Base-by-base conservation (phyloP, 306 rosid genomes). In the Medicago lupulina region DNA sequence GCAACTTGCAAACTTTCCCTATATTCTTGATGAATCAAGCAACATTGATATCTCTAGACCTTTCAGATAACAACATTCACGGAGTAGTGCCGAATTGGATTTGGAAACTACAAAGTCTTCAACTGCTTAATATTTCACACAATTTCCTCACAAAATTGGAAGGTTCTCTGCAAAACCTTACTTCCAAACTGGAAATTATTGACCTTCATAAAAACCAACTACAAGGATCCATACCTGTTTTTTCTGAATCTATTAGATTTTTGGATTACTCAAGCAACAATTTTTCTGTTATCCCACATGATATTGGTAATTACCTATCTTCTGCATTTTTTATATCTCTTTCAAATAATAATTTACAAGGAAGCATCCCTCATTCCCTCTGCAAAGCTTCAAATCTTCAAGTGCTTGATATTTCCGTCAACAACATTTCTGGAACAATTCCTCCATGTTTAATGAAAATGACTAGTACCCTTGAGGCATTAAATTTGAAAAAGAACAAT, bases 1-100 rank as follows among this genome's bases (percentile, higher is more conserved):
- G 89, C 50, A 73, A 68, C 0, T 18, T 90, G 50, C 85, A 78
- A 47, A 54, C 88, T 50, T 50, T 50, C 55, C 55, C 19, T n/a
- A 18, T 0, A 1, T 55, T 54, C 60, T 18, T 55, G 7, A n/a
- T 0, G 9, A 55, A 18, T 0, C 13, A 55, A 8, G 18, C 61
- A 4, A 18, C 2, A 18, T 55, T 55, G 6, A 0, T 13, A 13
- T 2, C 0, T 9, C 61, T 55, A 55, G 28, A 55, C 61, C 19
- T 50, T 50, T 50, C 55, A n/a, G 1, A 6, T 50, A 50, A 50
- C 9, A 19, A 50, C 7, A 6, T 50, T 50, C 19, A 50, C 6
- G 55, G 55, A 7, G n/a, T 5, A 6, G 3, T n/a, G 0, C 55
- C 55, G 1, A 17, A 55, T 5, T 55, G 61, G 61, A 55, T 55